phyloP scores from a whole-genome alignment of 352 stramenopile genomes.

The Aphanomyces cochlioides region DNA sequence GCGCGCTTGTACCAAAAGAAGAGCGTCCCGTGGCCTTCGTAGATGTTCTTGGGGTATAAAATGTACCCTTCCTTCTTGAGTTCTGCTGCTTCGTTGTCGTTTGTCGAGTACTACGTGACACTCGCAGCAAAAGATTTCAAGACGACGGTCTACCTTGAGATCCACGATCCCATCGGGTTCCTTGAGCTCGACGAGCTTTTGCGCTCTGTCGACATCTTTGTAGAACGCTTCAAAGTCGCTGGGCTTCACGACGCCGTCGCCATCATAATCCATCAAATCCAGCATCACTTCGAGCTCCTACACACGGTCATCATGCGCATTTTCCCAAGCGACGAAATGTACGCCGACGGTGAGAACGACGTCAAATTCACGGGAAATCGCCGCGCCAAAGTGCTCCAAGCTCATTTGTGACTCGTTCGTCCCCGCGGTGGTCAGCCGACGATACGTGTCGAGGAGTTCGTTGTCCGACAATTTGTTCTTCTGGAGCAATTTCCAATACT shows the following conservation, averaged over 20 bases:
- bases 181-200: slow-evolving; percentile 50
- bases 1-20: slow-evolving; percentile 62
- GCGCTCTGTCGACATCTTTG: slow-evolving; percentile 54
- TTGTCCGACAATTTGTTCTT: slow-evolving; percentile 67
- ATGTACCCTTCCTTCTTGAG: slow-evolving; percentile 55
- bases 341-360: slow-evolving; percentile 75
- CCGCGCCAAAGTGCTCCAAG: slow-evolving; percentile 54
- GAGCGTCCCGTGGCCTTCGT: slow-evolving; percentile 30
- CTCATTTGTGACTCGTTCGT: slow-evolving; percentile 40
- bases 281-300: slow-evolving; percentile 67
- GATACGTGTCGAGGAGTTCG: slow-evolving; percentile 72
- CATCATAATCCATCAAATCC: slow-evolving; percentile 62
- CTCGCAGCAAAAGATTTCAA: background rate
- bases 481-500: slow-evolving; percentile 61
- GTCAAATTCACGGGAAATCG: slow-evolving; percentile 65
- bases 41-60: slow-evolving; percentile 14
- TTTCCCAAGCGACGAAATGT: slow-evolving; percentile 13
- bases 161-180: slow-evolving; percentile 55
- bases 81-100: slow-evolving; percentile 55
- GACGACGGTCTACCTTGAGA: slow-evolving; percentile 41
- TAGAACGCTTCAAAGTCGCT: slow-evolving; percentile 68
- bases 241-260: slow-evolving; percentile 59
- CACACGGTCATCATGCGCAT: background rate
- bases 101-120: slow-evolving; percentile 21
- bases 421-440: slow-evolving; percentile 43